These are phyloP conservation scores for Stagonosporopsis vannaccii DNA, from an alignment of 2,329 filamentous ascomycete species.

Conservation along the genomic window DNA sequence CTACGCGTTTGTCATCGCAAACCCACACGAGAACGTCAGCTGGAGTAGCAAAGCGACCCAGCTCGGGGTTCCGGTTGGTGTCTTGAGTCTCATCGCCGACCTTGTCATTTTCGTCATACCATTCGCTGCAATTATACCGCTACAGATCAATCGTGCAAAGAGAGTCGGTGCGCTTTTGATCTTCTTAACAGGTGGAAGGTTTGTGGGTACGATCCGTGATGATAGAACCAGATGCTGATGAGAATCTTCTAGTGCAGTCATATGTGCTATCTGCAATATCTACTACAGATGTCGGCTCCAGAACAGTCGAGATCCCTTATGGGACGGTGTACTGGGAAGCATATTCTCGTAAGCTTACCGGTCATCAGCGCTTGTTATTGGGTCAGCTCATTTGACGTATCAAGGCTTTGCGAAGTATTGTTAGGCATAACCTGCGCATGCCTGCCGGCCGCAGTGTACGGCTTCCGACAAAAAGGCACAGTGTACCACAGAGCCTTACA, in stretches of 20 bases:
- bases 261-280: constrained; percentile 14
- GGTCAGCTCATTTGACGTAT: neutral
- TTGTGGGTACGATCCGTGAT: neutral
- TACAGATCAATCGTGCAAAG: constrained; percentile 7
- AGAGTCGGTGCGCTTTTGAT: constrained; percentile 13
- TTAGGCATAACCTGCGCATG: constrained; percentile 23
- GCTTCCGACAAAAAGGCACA: constrained; percentile 13
- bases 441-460: constrained; percentile 9
- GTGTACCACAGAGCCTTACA: constrained; percentile 10
- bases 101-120: constrained; percentile 9
- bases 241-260: constrained; percentile 7
- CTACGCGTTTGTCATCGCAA: neutral
- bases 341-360: constrained; percentile 13
- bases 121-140: constrained; percentile 4
- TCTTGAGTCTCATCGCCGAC: constrained; percentile 5
- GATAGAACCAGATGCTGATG: neutral
- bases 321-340: constrained; percentile 7
- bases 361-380: neutral
- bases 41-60: neutral
- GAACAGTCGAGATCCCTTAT: constrained; percentile 2
- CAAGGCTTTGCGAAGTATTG: constrained; percentile 18
- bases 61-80: neutral
- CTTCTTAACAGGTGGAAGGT: constrained; percentile 19
- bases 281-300: constrained; percentile 9
- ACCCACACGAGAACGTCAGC: neutral